A percentile compares a stretch with the other conserved stretches of the same genome.
Evolutionary conservation across 1,139 yeast species (phyloP).

Genomic region (Yarrowia galli): DNA sequence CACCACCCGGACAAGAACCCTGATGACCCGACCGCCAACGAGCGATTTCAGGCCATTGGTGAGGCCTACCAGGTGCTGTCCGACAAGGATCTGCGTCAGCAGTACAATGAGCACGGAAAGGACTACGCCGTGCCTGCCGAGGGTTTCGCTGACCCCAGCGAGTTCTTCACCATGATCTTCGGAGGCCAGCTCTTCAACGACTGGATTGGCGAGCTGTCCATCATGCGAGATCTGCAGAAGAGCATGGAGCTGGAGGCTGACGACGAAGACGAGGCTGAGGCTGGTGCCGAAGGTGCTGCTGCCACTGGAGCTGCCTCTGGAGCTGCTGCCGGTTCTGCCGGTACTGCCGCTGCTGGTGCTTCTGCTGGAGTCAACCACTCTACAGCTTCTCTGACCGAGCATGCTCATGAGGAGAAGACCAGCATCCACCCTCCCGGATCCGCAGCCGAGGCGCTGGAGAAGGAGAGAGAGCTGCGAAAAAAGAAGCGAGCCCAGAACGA

Average conservation of each 20-base stretch:
- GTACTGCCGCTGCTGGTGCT: background rate
- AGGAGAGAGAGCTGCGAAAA: constrained; percentile 42
- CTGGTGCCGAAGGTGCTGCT: constrained; percentile 6
- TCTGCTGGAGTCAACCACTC: background rate
- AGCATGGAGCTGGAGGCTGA: constrained; percentile 78
- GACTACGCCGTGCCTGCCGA: constrained; percentile 81
- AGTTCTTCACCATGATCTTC: constrained; percentile 82
- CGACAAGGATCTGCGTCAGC: constrained; percentile 72
- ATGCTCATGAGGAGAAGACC: constrained; percentile 19
- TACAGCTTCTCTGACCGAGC: constrained; percentile 1
- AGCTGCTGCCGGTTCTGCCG: background rate
- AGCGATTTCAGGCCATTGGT: constrained; percentile 58
- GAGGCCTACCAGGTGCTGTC: constrained; percentile 65
- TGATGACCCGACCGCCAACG: constrained; percentile 80
- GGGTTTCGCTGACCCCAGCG: constrained; percentile 87
- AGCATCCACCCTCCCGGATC: constrained; percentile 22
- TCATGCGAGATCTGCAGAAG: constrained; percentile 79
- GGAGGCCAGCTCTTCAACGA: constrained; percentile 93
- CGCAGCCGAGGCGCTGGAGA: constrained; percentile 44
- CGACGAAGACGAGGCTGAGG: constrained; percentile 57
- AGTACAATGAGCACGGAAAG: constrained; percentile 85
- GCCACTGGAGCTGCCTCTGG: background rate
- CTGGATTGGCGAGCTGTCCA: constrained; percentile 89
- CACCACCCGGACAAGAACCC: constrained; percentile 98
- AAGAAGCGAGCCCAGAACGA: constrained; percentile 52